Percentiles rank a stretch among this genome's conserved stretches.
Conservation (phyloP, 495 filamentous ascomycete species). For the Hypoxylon rickii region DNA sequence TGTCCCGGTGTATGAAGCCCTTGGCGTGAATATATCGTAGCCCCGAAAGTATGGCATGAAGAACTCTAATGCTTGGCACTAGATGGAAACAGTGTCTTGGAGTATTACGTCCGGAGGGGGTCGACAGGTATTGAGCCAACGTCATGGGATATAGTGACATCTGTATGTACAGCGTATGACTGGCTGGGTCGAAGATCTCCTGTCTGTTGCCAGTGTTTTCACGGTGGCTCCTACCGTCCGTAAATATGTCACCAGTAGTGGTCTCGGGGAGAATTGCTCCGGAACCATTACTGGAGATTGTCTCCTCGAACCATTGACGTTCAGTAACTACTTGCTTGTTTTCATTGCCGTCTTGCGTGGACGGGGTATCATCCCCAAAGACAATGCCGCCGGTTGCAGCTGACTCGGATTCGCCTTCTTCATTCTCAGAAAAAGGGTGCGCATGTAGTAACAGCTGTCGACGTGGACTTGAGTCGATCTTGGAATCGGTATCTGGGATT, state of each 20-base stretch:
- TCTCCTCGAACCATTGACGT: constrained; percentile 41
- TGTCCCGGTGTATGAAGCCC: constrained; percentile 93
- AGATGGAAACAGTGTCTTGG: constrained; percentile 60
- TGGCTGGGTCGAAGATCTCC: constrained; percentile 39
- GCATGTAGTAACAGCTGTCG: constrained; percentile 27
- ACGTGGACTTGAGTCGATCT: background rate
- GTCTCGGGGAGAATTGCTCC: constrained; percentile 42
- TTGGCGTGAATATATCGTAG: constrained; percentile 76
- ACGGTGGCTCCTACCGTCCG: constrained; percentile 52
- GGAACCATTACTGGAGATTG: constrained; percentile 38
- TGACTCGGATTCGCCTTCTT: constrained; percentile 2
- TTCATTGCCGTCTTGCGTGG: background rate
- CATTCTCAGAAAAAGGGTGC: constrained; percentile 25
- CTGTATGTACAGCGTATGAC: constrained; percentile 59
- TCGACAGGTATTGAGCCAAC: constrained; percentile 48
- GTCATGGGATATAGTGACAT: constrained; percentile 63
- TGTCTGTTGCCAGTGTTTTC: constrained; percentile 41
- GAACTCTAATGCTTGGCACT: constrained; percentile 46
- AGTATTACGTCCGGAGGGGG: constrained; percentile 5
- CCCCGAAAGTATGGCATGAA: constrained; percentile 36
- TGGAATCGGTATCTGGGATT: constrained; percentile 4
- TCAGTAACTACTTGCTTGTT: background rate
- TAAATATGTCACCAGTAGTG: constrained; percentile 53
- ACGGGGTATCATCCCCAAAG: constrained; percentile 36
- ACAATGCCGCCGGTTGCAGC: constrained; percentile 31